Percentiles rank a stretch among this genome's conserved stretches.
Conservation (phyloP, 805 yeast species). For the Wickerhamomyces queroliae region DNA sequence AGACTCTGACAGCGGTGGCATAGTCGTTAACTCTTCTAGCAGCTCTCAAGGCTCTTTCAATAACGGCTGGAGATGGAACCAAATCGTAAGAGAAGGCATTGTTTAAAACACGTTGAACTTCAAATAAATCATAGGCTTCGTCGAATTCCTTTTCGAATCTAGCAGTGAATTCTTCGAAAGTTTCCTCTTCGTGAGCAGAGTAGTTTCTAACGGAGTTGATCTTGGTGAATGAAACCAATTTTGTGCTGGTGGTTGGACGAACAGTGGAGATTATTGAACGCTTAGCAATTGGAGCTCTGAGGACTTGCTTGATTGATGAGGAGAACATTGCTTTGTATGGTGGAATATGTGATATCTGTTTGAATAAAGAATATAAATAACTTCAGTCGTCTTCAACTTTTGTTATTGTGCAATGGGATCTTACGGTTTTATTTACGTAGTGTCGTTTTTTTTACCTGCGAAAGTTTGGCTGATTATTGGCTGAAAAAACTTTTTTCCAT, state of each 20-base stretch:
- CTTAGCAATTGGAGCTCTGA: conserved; percentile 17
- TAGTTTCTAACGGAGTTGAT: conserved; percentile 50
- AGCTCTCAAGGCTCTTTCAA: conserved; percentile 93
- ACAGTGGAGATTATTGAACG: conserved; percentile 9
- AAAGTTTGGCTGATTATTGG: conserved; percentile 4
- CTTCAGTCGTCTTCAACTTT: no score
- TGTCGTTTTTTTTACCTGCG: conserved; percentile 4
- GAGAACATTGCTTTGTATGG: conserved; percentile 2
- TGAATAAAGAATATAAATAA: no score
- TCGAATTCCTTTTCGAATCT: conserved; percentile 96
- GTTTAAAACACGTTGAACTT: conserved; percentile 91
- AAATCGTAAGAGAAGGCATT: conserved; percentile 97
- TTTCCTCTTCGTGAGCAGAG: conserved; percentile 82
- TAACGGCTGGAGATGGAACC: conserved; percentile 95
- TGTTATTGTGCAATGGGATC: no score
- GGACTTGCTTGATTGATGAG: conserved; percentile 2
- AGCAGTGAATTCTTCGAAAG: conserved; percentile 87
- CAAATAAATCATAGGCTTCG: conserved; percentile 82
- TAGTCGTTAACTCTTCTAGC: conserved; percentile 98
- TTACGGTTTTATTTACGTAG: conserved; percentile 3
- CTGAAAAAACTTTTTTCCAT: conserved; percentile 9
- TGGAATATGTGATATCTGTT: no score
- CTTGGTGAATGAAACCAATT: conserved; percentile 4
- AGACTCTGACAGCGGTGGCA: conserved; percentile 97
- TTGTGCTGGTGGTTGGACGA: conserved; percentile 9